These are phyloP conservation scores for Sclerotiophoma versabilis DNA, from an alignment of 2,329 filamentous ascomycete genomes.

Conservation along the genomic window DNA sequence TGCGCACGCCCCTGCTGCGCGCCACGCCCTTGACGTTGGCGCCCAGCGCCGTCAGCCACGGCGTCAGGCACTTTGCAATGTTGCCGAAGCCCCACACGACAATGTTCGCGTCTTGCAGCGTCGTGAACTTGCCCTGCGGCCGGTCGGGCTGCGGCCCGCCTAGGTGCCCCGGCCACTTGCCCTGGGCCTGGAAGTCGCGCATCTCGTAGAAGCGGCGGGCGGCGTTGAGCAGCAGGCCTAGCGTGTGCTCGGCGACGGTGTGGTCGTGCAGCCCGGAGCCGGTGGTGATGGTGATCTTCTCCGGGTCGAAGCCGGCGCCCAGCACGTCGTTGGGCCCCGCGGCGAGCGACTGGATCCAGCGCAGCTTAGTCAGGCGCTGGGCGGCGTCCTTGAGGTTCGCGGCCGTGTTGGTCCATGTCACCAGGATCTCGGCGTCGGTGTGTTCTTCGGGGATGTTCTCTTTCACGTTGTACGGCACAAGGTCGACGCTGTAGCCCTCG, in stretches of 20 bases:
- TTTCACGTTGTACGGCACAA: constrained; percentile 68
- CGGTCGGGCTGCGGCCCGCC: constrained; percentile 68
- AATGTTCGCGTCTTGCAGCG: constrained; percentile 65
- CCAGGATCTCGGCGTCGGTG: constrained; percentile 65
- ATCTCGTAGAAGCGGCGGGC: constrained; percentile 67
- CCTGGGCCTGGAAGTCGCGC: constrained; percentile 66
- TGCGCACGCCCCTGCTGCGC: constrained; percentile 62
- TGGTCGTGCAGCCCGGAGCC: constrained; percentile 70
- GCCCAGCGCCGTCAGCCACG: constrained; percentile 62
- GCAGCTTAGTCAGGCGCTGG: constrained; percentile 61
- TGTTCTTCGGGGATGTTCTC: constrained; percentile 63
- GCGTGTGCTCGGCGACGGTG: constrained; percentile 70
- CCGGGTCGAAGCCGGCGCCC: constrained; percentile 64
- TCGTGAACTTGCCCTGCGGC: constrained; percentile 64
- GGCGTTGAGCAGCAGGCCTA: constrained; percentile 64
- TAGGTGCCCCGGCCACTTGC: constrained; percentile 67
- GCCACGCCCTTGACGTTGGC: constrained; percentile 67
- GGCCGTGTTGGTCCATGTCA: constrained; percentile 68
- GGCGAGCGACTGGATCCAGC: constrained; percentile 72
- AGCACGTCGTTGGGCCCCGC: constrained; percentile 72
- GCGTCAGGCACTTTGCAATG: constrained; percentile 67
- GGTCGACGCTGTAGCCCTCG: constrained; percentile 64
- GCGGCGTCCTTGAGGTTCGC: constrained; percentile 67
- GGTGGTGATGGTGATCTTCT: constrained; percentile 62
- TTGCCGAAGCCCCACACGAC: constrained; percentile 72